Evolutionary conservation across 2,329 filamentous ascomycete genomes (phyloP).

Genomic region (Cladophialophora yegresii): DNA sequence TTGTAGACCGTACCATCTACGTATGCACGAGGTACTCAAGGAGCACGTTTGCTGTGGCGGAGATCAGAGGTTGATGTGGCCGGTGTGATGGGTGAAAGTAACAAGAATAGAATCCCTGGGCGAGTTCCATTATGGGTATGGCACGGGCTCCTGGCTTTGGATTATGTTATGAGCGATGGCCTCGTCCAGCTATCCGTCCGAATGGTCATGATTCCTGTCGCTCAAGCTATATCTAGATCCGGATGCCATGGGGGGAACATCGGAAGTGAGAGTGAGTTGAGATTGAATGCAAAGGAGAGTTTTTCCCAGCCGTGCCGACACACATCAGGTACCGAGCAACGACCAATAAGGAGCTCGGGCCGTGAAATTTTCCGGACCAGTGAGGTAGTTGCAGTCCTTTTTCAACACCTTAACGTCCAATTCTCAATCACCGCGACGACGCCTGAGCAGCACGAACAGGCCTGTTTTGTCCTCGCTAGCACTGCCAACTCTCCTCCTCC

Average conservation of each 20-base stretch:
- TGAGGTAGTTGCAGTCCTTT: slow-evolving; percentile 30
- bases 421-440: slow-evolving; percentile 24
- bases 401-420: slow-evolving; percentile 39
- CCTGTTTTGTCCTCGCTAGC: slow-evolving; percentile 25
- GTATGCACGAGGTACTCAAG: too few species aligned
- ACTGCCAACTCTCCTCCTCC: slow-evolving; percentile 23
- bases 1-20: background rate
- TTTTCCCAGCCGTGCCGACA: background rate
- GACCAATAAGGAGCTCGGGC: slow-evolving; percentile 27
- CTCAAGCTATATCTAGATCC: background rate
- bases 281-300: background rate
- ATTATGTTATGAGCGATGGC: background rate
- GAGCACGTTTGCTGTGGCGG: background rate
- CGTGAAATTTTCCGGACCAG: slow-evolving; percentile 14
- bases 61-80: background rate
- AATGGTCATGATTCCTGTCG: background rate
- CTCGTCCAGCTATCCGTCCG: too few species aligned
- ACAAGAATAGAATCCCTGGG: background rate
- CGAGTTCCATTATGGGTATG: background rate
- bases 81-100: background rate
- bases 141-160: background rate
- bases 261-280: background rate
- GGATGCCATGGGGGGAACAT: background rate
- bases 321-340: background rate
- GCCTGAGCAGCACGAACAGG: slow-evolving; percentile 6